Conservation (phyloP, 2,329 filamentous ascomycete genomes). For the Dactylellina drechsleri region DNA sequence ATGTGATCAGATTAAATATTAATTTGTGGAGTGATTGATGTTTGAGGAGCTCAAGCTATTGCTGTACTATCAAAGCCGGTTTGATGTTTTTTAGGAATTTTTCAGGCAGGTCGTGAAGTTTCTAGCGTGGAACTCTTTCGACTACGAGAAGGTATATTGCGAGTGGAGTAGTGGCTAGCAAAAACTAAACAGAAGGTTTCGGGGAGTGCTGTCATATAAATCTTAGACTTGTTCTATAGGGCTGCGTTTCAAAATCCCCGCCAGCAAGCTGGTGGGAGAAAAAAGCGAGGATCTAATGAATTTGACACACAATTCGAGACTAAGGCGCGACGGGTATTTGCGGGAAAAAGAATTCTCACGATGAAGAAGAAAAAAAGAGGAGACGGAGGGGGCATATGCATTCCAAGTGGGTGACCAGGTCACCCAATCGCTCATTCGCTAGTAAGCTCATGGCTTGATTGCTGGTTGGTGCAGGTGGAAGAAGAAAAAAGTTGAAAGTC, state of each 20-base stretch:
- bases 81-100: slow-evolving; percentile 25
- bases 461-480: slow-evolving; percentile 18
- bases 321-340: slow-evolving; percentile 41
- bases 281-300: slow-evolving; percentile 43
- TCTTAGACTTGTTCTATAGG: slow-evolving; percentile 48
- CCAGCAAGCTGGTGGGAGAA: slow-evolving; percentile 27
- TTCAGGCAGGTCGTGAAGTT: slow-evolving; percentile 22
- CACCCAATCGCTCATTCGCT: slow-evolving; percentile 43
- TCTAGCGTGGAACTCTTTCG: slow-evolving; percentile 32
- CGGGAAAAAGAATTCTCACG: slow-evolving; percentile 22
- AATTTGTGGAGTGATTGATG: neutral
- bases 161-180: slow-evolving; percentile 26
- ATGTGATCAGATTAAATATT: neutral
- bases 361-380: slow-evolving; percentile 25
- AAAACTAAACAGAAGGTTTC: slow-evolving; percentile 21
- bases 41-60: neutral
- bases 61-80: neutral
- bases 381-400: slow-evolving; percentile 35
- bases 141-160: slow-evolving; percentile 41
- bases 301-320: slow-evolving; percentile 52
- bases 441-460: slow-evolving; percentile 21
- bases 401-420: slow-evolving; percentile 49
- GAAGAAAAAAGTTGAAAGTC: slow-evolving; percentile 24
- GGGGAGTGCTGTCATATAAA: slow-evolving; percentile 50
- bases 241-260: slow-evolving; percentile 48